Conservation (phyloP, 805 yeast genomes). For the Lachancea lanzarotensis region DNA sequence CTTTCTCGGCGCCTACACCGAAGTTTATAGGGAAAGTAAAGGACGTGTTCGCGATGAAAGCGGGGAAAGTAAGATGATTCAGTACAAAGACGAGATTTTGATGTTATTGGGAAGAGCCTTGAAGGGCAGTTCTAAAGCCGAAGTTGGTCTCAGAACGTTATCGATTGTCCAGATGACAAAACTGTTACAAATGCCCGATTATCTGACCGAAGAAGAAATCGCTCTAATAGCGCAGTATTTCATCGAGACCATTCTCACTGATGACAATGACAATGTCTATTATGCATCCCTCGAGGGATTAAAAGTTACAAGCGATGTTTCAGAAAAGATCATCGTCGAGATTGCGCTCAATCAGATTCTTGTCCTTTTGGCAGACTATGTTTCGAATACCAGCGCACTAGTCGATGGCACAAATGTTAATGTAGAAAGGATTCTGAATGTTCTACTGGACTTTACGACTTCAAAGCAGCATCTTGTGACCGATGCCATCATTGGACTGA, state of each 20-base stretch:
- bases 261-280: constrained; percentile 45
- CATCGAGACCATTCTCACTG: constrained; percentile 52
- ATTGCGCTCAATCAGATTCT: constrained; percentile 47
- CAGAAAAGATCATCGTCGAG: constrained; percentile 40
- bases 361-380: constrained; percentile 44
- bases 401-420: constrained; percentile 23
- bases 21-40: constrained; percentile 35
- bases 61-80: constrained; percentile 34
- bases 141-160: constrained; percentile 60
- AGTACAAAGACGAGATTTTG: constrained; percentile 60
- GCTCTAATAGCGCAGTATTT: constrained; percentile 58
- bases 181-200: constrained; percentile 43
- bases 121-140: constrained; percentile 58
- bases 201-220: constrained; percentile 49
- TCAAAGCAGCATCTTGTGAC: constrained; percentile 27
- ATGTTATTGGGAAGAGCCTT: constrained; percentile 63
- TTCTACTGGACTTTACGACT: constrained; percentile 31
- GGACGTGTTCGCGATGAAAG: neutral
- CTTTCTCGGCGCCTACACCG: constrained; percentile 44
- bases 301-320: constrained; percentile 33
- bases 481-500: constrained; percentile 23
- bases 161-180: constrained; percentile 60
- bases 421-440: constrained; percentile 32
- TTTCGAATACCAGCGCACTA: constrained; percentile 23
- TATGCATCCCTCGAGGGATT: constrained; percentile 51